A percentile compares a stretch with the other conserved stretches of the same genome.
These are phyloP conservation scores for Blastomyces emzantsi DNA, from an alignment of 2,329 filamentous ascomycete species.

Conservation along the genomic window DNA sequence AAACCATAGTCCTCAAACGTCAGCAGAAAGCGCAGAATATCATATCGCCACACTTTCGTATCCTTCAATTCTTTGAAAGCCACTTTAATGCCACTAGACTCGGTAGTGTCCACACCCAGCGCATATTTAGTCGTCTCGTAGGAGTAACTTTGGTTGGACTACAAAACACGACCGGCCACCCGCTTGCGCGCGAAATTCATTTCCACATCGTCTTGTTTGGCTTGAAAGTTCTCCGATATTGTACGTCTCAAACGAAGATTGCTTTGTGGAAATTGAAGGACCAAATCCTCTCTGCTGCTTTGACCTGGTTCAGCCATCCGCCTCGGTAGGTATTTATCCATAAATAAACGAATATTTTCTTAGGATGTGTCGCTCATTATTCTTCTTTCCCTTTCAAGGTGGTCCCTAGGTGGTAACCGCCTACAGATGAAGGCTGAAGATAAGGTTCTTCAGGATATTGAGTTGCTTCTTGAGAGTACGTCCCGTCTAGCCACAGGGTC, in stretches of 20 bases:
- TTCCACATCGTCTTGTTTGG: conserved; percentile 82
- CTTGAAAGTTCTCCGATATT: conserved; percentile 64
- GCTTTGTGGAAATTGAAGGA: conserved; percentile 81
- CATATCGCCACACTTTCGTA: conserved; percentile 73
- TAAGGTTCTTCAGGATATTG: conserved; percentile 67
- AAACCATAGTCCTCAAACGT: conserved; percentile 60
- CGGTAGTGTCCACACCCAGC: conserved; percentile 70
- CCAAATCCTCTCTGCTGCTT: conserved; percentile 71
- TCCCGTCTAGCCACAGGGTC: conserved; percentile 47
- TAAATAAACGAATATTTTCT: background rate
- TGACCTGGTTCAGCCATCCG: conserved; percentile 78
- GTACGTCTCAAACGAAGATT: conserved; percentile 53
- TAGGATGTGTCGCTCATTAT: conserved; percentile 14
- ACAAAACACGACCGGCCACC: conserved; percentile 62
- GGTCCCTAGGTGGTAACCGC: conserved; percentile 93
- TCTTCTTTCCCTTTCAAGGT: conserved; percentile 39
- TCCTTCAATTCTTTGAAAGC: conserved; percentile 84
- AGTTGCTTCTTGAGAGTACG: conserved; percentile 55
- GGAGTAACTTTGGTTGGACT: conserved; percentile 69
- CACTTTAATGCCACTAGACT: conserved; percentile 92
- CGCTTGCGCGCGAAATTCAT: conserved; percentile 82
- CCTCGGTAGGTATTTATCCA: conserved; percentile 45
- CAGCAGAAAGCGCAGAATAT: conserved; percentile 74
- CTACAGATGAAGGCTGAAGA: conserved; percentile 91
- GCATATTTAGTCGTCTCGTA: conserved; percentile 72